Conservation (phyloP, 2,329 filamentous ascomycete genomes). For the Hymenoscyphus fraxineus region DNA sequence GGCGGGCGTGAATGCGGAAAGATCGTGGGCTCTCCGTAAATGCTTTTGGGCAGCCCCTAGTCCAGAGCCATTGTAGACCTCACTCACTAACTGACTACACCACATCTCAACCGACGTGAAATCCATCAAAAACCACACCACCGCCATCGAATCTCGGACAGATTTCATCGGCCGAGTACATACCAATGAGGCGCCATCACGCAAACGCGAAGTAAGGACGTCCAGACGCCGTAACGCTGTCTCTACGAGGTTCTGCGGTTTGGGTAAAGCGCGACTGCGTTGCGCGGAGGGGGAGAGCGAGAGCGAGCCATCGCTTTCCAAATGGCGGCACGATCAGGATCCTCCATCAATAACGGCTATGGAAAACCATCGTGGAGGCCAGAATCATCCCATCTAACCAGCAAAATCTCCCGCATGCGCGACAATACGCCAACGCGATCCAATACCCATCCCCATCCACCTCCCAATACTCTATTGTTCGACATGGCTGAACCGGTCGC, state of each 20-base stretch:
- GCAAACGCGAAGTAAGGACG: slow-evolving; percentile 27
- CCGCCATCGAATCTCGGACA: slow-evolving; percentile 24
- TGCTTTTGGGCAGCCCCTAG: neutral
- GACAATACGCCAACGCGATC: slow-evolving; percentile 51
- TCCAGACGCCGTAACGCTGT: slow-evolving; percentile 24
- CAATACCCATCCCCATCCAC: slow-evolving; percentile 23
- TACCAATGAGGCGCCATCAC: slow-evolving; percentile 27
- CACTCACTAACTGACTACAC: neutral
- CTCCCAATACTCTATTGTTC: slow-evolving; percentile 24
- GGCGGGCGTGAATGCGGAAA: neutral
- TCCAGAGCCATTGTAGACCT: neutral
- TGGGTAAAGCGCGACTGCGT: slow-evolving; percentile 22
- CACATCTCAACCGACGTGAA: neutral
- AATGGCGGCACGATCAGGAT: slow-evolving; percentile 17
- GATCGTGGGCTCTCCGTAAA: neutral
- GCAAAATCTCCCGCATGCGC: slow-evolving; percentile 51
- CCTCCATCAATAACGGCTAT: slow-evolving; percentile 24
- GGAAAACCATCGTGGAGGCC: slow-evolving; percentile 63
- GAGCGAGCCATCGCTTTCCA: slow-evolving; percentile 11
- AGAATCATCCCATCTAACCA: slow-evolving; percentile 48
- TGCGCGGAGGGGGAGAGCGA: slow-evolving; percentile 11
- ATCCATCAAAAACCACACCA: slow-evolving; percentile 23
- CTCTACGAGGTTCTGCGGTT: slow-evolving; percentile 23
- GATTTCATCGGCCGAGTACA: slow-evolving; percentile 17
- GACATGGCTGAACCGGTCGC: slow-evolving; percentile 43